phyloP scores from a whole-genome alignment of 805 yeast species.

The Barnettozyma pratensis region DNA sequence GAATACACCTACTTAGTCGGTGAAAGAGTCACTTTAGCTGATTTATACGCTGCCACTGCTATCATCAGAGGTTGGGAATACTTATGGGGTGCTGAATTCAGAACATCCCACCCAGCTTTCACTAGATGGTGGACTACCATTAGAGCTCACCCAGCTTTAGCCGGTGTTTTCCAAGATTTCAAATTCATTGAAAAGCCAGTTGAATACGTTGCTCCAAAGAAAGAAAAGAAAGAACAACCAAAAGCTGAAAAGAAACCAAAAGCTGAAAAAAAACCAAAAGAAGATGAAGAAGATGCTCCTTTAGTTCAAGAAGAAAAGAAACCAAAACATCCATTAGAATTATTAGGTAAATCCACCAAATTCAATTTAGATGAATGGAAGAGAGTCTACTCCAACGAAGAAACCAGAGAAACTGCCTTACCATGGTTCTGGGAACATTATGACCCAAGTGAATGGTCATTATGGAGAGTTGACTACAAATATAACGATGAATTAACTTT shows the following conservation, averaged over 20 bases:
- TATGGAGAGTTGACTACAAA: slow-evolving; percentile 94
- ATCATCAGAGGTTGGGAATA: slow-evolving; percentile 49
- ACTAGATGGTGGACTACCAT: slow-evolving; percentile 70
- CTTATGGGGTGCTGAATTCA: slow-evolving; percentile 64
- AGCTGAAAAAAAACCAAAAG: slow-evolving; percentile 30
- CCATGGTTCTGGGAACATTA: slow-evolving; percentile 99
- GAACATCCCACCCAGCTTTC: slow-evolving; percentile 53
- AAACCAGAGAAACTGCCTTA: slow-evolving; percentile 87
- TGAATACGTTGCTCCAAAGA: slow-evolving; percentile 72
- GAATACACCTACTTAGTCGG: slow-evolving; percentile 66
- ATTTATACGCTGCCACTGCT: slow-evolving; percentile 47
- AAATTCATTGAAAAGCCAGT: slow-evolving; percentile 60
- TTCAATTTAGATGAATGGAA: slow-evolving; percentile 88
- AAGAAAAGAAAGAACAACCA: slow-evolving; percentile 40
- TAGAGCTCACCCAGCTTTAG: slow-evolving; percentile 40
- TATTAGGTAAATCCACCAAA: slow-evolving; percentile 65
- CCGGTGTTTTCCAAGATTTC: slow-evolving; percentile 44
- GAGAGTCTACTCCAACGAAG: slow-evolving; percentile 94
- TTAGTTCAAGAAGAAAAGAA: slow-evolving; percentile 52
- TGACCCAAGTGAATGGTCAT: slow-evolving; percentile 89
- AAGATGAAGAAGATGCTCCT: slow-evolving; percentile 34
- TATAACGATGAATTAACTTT: slow-evolving; percentile 96
- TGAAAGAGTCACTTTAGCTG: slow-evolving; percentile 63
- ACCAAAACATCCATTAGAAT: slow-evolving; percentile 88
- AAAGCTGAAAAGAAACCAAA: slow-evolving; percentile 23